A percentile compares a stretch with the other conserved stretches of the same genome.
Conservation (phyloP, 2,329 filamentous ascomycete genomes). For the Cladosporium velox region DNA sequence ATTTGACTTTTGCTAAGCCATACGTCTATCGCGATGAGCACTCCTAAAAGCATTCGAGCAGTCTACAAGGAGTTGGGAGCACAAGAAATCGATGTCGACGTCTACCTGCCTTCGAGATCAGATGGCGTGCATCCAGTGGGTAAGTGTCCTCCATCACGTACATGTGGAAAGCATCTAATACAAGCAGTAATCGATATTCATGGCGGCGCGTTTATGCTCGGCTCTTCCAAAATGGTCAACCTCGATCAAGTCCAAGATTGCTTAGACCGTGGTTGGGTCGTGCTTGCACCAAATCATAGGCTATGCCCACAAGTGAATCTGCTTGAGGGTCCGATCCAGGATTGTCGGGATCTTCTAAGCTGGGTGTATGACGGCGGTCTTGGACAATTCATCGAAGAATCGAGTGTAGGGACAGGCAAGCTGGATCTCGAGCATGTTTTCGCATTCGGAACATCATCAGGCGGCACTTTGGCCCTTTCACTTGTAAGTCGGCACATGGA, state of each 20-base stretch:
- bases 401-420: neutral
- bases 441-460: neutral
- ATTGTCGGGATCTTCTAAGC: neutral
- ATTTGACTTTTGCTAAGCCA: neutral
- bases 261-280: neutral
- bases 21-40: neutral
- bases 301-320: neutral
- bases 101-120: neutral
- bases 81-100: constrained; percentile 3
- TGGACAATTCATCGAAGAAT: neutral
- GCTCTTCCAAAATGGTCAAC: neutral
- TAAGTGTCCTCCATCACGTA: neutral
- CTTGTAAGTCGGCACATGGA: neutral
- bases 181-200: neutral
- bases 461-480: neutral
- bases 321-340: neutral
- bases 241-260: constrained; percentile 1
- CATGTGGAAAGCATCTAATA: neutral
- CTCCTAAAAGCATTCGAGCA: neutral
- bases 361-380: neutral
- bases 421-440: neutral
- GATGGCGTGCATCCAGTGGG: neutral
- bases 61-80: neutral
- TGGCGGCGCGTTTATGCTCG: neutral
- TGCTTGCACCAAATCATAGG: neutral